Base-by-base conservation (phyloP, 2,329 filamentous ascomycete genomes). In the Dendryphion nanum region DNA sequence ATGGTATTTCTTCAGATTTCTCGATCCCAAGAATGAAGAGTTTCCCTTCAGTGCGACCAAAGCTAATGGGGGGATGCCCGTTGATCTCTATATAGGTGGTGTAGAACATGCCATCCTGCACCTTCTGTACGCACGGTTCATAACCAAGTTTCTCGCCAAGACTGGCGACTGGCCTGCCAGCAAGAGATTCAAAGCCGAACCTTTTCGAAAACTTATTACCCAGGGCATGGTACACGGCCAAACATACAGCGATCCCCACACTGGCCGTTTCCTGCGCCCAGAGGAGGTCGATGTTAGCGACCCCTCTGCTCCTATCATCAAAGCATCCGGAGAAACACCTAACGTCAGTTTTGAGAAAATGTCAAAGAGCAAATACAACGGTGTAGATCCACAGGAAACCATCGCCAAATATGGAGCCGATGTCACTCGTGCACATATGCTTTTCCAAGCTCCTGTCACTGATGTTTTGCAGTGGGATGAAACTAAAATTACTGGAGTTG, bases 351-450 rank as follows among this genome's bases (percentile, higher is more conserved):
- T 78, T 52, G 89, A 95, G 63, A 95, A 95, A 61, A 95, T 95
- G 89, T 93, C 86, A 26, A 95, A 95, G 68, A 94, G 87, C 55
- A 95, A 95, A 65, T 76, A 93, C 69, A 95, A 95, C 57, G 89
- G 89, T 18, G 87, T 95, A 5, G 88, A 95, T 57, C 89, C 89
- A 0, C 81, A 79, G 0, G 73, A 71, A 0, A 86, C 85, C 47
- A 87, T 93, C 40, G 69, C 74, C 6, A 81, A 79, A 49, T 84
- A 93, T 52, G 89, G 89, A 16, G 86, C 89, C 2, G 89, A 95
- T 62, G 83, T 86, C 5, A 89, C 86, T 2, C 76, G 89, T 39
- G 88, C 88, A 4, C 89, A 95, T 60, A 86, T 95, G 59, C 75
- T 95, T 5, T 95, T 95, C 70, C 86, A 90, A 53, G 89, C 89